phyloP scores from a whole-genome alignment of 2,329 filamentous ascomycete species.

The Zasmidium angulare region DNA sequence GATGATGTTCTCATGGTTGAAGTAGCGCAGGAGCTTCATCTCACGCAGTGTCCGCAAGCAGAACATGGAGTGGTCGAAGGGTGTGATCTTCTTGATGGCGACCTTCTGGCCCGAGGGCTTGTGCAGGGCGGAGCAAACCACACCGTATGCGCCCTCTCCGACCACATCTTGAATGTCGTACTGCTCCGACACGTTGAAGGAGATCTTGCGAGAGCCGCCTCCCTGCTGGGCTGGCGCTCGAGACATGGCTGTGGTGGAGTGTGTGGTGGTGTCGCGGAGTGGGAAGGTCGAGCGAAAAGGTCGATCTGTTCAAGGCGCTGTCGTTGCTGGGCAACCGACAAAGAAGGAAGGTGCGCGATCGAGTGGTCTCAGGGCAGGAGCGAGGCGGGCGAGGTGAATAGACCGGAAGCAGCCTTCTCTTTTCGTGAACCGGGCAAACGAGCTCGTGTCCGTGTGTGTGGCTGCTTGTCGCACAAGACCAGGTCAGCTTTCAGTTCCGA shows the following conservation, averaged over 20 bases:
- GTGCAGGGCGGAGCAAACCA: conserved; percentile 96
- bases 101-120: conserved; percentile 98
- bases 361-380: neutral
- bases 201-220: conserved; percentile 81
- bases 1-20: conserved; percentile 99
- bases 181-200: conserved; percentile 99
- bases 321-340: neutral
- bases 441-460: conserved; percentile 7
- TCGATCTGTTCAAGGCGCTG: neutral
- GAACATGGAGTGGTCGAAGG: conserved; percentile 73
- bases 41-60: conserved; percentile 85
- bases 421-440: neutral
- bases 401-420: neutral
- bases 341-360: conserved; percentile 4
- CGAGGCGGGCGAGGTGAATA: neutral
- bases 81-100: conserved; percentile 99
- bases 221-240: conserved; percentile 27
- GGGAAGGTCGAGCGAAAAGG: neutral
- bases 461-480: conserved; percentile 20
- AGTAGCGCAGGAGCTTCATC: conserved; percentile 98
- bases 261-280: neutral
- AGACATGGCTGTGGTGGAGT: conserved; percentile 20
- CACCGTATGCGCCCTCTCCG: conserved; percentile 95
- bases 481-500: conserved; percentile 12
- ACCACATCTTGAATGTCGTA: conserved; percentile 99